Percentiles rank a stretch among this genome's conserved stretches.
Evolutionary conservation across 257 asterid species (phyloP).

Genomic region (Lycium ferocissimum): DNA sequence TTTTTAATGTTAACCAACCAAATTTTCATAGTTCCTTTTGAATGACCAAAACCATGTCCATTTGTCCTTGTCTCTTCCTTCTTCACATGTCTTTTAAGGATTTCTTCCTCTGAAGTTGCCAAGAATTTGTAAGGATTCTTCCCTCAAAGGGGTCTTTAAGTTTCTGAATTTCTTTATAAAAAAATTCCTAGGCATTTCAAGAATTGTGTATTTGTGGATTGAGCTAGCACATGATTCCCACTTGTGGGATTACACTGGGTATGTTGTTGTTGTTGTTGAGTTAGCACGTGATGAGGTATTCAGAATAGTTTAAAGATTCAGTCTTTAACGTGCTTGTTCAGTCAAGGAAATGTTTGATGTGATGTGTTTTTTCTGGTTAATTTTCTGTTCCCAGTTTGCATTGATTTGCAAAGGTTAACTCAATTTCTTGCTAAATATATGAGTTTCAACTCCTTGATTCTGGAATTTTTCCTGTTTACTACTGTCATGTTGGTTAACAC

Average conservation of each 20-base stretch:
- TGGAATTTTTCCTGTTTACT: neutral
- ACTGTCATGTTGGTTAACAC: neutral
- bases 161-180: neutral
- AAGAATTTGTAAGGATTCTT: neutral
- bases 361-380: neutral
- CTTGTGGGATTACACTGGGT: too few relatives aligned
- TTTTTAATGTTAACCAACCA: neutral
- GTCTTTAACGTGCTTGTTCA: neutral
- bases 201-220: neutral
- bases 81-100: neutral
- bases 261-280: neutral
- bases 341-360: conserved; percentile 19
- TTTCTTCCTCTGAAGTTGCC: conserved; percentile 11
- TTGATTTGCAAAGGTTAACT: neutral
- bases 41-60: neutral
- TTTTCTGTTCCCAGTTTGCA: neutral
- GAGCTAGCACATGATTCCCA: neutral
- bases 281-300: neutral
- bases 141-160: neutral
- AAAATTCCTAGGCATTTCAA: neutral
- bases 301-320: neutral
- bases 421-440: neutral
- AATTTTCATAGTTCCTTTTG: neutral
- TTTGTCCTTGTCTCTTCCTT: neutral
- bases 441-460: neutral